Percentiles rank a stretch among this genome's conserved stretches.
phyloP scores from a whole-genome alignment of 2,329 filamentous ascomycete species.

The Fusarium euwallaceae region DNA sequence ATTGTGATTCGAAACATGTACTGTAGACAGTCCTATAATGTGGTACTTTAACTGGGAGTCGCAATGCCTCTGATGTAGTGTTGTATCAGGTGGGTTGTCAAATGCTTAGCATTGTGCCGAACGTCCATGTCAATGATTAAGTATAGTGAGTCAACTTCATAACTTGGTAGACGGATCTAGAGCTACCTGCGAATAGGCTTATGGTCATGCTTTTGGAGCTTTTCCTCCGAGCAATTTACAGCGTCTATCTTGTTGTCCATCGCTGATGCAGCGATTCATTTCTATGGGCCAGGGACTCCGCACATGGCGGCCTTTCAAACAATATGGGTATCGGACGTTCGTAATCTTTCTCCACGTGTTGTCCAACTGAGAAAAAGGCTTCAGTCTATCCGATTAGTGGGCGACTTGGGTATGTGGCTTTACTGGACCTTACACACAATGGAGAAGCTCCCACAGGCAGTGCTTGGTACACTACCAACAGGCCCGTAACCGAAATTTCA shows the following conservation, averaged over 20 bases:
- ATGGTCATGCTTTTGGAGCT: not conserved
- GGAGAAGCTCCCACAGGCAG: not conserved
- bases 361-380: not conserved
- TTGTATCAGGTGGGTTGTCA: too few relatives aligned
- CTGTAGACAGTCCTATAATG: not conserved
- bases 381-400: not conserved
- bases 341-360: not conserved
- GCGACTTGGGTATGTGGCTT: not conserved
- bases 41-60: not conserved
- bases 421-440: not conserved
- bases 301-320: not conserved
- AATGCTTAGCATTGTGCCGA: not conserved
- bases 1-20: not conserved
- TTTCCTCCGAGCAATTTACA: not conserved
- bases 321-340: not conserved
- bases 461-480: not conserved
- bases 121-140: not conserved
- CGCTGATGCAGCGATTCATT: not conserved
- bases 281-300: not conserved
- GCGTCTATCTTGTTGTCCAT: not conserved
- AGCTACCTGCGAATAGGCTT: not conserved
- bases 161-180: not conserved
- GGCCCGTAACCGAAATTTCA: not conserved
- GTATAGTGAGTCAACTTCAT: not conserved
- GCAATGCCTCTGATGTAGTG: not conserved